Evolutionary conservation across 495 filamentous ascomycete species (phyloP).

Genomic region (Oleoguttula mirabilis): DNA sequence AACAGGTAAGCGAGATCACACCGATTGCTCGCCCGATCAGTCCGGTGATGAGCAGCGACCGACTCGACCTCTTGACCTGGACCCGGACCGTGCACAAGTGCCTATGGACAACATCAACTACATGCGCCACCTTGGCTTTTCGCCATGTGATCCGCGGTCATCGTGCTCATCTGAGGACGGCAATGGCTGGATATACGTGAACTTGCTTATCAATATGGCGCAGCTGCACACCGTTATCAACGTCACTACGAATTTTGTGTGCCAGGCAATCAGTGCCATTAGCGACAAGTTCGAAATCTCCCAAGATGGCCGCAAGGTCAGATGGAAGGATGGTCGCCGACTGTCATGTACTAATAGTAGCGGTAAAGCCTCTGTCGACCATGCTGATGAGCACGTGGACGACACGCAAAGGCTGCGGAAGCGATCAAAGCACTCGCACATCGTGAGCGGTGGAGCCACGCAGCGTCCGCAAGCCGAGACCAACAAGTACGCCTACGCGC

Average conservation of each 20-base stretch:
- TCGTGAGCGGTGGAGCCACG: background rate
- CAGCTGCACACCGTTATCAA: slow-evolving; percentile 70
- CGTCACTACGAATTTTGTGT: slow-evolving; percentile 61
- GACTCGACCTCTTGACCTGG: slow-evolving; percentile 58
- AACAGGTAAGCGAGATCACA: slow-evolving; percentile 11
- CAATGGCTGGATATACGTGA: slow-evolving; percentile 72
- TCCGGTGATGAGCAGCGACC: slow-evolving; percentile 48
- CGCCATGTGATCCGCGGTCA: slow-evolving; percentile 41
- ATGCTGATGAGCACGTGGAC: background rate
- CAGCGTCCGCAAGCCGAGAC: slow-evolving; percentile 7
- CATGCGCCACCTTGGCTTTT: slow-evolving; percentile 56
- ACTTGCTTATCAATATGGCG: slow-evolving; percentile 65
- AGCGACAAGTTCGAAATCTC: slow-evolving; percentile 63
- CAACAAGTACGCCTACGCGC: slow-evolving; percentile 27
- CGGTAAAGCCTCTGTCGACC: slow-evolving; percentile 27
- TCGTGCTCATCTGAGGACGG: slow-evolving; percentile 30
- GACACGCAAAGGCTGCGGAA: slow-evolving; percentile 9
- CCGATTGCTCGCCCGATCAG: background rate
- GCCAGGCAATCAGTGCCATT: slow-evolving; percentile 49
- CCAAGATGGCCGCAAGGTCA: slow-evolving; percentile 56
- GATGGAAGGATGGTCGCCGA: slow-evolving; percentile 57
- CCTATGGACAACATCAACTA: slow-evolving; percentile 64
- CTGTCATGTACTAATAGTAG: slow-evolving; percentile 45
- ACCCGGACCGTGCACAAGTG: slow-evolving; percentile 52
- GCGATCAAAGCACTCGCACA: slow-evolving; percentile 7